These are phyloP conservation scores for Triticum monococcum DNA, from an alignment of 176 grass and related monocot genomes.

Conservation along the genomic window DNA sequence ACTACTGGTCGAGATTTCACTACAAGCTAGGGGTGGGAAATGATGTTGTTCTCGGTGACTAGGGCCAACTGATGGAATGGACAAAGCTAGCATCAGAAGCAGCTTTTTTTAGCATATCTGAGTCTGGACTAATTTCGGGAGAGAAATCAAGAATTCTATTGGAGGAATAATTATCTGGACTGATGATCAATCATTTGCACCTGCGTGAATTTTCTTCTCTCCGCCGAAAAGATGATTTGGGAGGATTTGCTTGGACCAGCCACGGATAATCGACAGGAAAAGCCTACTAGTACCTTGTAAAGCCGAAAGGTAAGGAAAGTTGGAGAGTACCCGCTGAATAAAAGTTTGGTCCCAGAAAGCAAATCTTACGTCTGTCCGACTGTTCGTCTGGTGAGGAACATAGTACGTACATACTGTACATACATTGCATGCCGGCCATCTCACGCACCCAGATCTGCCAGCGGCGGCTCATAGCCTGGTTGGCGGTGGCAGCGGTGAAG, in stretches of 20 bases:
- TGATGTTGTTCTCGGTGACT: no score
- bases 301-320: background rate
- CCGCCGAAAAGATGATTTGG: background rate
- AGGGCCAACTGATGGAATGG: background rate
- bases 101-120: background rate
- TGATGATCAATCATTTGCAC: background rate
- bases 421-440: background rate
- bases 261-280: slow-evolving; percentile 20
- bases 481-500: no score
- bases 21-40: no score
- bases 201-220: background rate
- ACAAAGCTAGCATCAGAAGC: background rate
- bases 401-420: background rate
- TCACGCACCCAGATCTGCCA: background rate
- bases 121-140: background rate
- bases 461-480: no score
- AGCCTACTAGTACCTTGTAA: background rate
- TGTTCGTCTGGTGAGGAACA: slow-evolving; percentile 7
- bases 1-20: no score
- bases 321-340: background rate
- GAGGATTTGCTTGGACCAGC: background rate
- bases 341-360: slow-evolving; percentile 23
- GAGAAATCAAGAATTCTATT: background rate
- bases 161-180: background rate
- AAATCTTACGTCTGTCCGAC: background rate